Conservation (phyloP, 495 filamentous ascomycete species). For the Penicillium odoratum region DNA sequence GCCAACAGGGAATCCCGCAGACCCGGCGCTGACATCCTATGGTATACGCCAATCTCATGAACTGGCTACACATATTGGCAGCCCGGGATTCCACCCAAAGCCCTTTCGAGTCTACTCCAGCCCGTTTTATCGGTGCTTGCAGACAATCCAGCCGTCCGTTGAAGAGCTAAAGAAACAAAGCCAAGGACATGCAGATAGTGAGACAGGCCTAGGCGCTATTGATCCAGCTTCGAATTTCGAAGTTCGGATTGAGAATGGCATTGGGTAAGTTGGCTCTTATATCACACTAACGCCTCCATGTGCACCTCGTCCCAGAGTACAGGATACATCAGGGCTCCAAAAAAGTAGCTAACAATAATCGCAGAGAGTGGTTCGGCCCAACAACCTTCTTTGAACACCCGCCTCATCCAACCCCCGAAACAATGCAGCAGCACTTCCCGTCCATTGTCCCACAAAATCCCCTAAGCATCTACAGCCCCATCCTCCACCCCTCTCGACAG, state of each 20-base stretch:
- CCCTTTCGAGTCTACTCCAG: constrained; percentile 70
- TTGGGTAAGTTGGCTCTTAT: constrained; percentile 53
- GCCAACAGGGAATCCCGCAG: constrained; percentile 81
- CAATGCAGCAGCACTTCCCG: constrained; percentile 66
- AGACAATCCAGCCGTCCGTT: constrained; percentile 75
- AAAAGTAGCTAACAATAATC: background rate
- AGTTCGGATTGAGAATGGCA: constrained; percentile 70
- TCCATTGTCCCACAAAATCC: constrained; percentile 42
- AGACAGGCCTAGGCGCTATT: constrained; percentile 13
- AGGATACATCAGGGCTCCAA: background rate
- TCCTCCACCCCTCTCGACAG: constrained; percentile 61
- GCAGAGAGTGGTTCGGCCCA: constrained; percentile 84
- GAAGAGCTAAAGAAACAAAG: constrained; percentile 46
- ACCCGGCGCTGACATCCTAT: constrained; percentile 83
- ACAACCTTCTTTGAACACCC: constrained; percentile 75
- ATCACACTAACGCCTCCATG: background rate
- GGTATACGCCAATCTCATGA: constrained; percentile 83
- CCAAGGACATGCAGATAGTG: background rate
- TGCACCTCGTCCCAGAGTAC: background rate
- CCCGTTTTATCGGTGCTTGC: constrained; percentile 89
- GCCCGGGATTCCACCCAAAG: constrained; percentile 63
- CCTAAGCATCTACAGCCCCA: constrained; percentile 54
- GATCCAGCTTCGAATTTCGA: constrained; percentile 34
- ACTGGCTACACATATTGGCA: constrained; percentile 64
- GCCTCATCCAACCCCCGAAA: constrained; percentile 59